Conservation (phyloP, 1,284 basidiomycete species). For the Cutaneotrichosporon sp. region DNA sequence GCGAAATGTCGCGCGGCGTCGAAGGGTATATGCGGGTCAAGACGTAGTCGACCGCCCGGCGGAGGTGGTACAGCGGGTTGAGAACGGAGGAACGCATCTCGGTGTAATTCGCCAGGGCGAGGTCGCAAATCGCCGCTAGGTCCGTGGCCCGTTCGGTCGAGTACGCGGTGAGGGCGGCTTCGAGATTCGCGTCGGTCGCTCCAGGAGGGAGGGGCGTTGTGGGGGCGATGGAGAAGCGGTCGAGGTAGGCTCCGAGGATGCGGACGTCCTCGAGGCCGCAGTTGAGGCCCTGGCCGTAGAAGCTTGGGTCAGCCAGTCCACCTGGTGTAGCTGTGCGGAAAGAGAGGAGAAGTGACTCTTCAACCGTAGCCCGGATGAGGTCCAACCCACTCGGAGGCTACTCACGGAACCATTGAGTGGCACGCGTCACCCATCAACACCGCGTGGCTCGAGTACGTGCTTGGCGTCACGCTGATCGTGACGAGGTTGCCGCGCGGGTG, state of each 20-base stretch:
- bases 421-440: constrained; percentile 91
- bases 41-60: constrained; percentile 70
- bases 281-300: constrained; percentile 97
- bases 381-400: not conserved
- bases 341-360: not conserved
- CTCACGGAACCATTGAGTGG: constrained; percentile 79
- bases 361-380: not conserved
- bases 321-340: not conserved
- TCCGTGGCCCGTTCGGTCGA: constrained; percentile 79
- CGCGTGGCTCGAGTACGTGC: constrained; percentile 84
- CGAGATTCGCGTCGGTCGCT: constrained; percentile 57
- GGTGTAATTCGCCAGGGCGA: constrained; percentile 92
- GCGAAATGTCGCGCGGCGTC: constrained; percentile 55
- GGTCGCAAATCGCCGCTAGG: constrained; percentile 81
- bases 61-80: constrained; percentile 73
- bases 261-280: constrained; percentile 97
- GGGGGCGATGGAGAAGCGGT: constrained; percentile 63
- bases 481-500: constrained; percentile 88
- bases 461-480: constrained; percentile 83
- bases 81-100: constrained; percentile 95
- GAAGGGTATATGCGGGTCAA: constrained; percentile 64
- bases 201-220: constrained; percentile 42
- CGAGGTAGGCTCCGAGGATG: constrained; percentile 74
- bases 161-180: constrained; percentile 70
- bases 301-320: constrained; percentile 58